These are phyloP conservation scores for Nakaseomyces glabratus DNA, from an alignment of 1,139 yeast species.

Conservation along the genomic window DNA sequence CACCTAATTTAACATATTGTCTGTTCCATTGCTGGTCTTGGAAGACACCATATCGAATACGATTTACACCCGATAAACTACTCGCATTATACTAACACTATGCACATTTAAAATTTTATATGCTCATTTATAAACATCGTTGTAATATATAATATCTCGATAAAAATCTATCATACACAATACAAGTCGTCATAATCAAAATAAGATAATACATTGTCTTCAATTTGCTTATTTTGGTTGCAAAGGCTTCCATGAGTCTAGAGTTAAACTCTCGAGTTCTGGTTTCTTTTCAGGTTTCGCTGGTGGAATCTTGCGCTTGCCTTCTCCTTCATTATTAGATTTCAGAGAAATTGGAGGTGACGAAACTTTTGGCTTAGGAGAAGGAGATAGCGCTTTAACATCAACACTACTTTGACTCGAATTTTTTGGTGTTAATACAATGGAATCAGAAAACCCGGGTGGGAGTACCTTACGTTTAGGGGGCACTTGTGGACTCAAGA, in stretches of 20 bases:
- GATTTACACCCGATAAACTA: no score
- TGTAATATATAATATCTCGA: no score
- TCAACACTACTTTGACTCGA: slow-evolving; percentile 9
- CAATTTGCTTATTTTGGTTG: slow-evolving; percentile 37
- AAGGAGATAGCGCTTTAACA: neutral
- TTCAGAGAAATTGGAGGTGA: neutral
- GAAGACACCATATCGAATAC: no score
- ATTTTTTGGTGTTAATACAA: slow-evolving; percentile 24
- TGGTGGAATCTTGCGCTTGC: slow-evolving; percentile 9
- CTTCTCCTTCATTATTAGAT: slow-evolving; percentile 6
- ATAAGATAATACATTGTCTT: no score
- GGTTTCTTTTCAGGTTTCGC: slow-evolving; percentile 21
- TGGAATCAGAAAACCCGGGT: slow-evolving; percentile 24
- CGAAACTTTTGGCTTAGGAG: slow-evolving; percentile 1
- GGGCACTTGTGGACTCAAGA: slow-evolving; percentile 21
- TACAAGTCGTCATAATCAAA: no score
- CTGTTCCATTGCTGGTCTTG: no score
- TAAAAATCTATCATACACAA: no score
- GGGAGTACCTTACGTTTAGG: slow-evolving; percentile 24
- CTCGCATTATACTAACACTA: no score
- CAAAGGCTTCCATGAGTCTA: slow-evolving; percentile 52
- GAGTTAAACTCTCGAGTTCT: slow-evolving; percentile 24
- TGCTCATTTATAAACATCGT: no score
- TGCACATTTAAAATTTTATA: no score
- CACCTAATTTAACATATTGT: no score